phyloP scores from a whole-genome alignment of 2,329 filamentous ascomycete genomes.

The Alternaria sp. region DNA sequence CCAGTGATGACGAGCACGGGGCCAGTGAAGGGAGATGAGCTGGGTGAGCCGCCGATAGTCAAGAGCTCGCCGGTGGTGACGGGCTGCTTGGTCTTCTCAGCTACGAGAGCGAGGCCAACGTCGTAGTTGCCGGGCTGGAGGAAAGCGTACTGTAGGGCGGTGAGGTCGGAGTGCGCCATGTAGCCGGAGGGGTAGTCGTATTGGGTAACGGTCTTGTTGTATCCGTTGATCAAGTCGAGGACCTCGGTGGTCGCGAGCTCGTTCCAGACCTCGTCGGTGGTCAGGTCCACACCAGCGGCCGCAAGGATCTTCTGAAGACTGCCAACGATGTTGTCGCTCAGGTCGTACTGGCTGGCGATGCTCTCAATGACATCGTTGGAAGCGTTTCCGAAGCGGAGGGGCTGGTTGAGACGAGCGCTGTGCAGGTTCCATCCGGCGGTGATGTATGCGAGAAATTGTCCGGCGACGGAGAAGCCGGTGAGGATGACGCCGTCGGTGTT shows the following conservation, averaged over 20 bases:
- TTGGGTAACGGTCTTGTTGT: slow-evolving; percentile 31
- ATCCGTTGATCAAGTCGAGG: slow-evolving; percentile 36
- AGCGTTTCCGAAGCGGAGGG: slow-evolving; percentile 48
- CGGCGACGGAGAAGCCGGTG: slow-evolving; percentile 64
- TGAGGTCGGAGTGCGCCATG: slow-evolving; percentile 55
- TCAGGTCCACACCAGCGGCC: slow-evolving; percentile 18
- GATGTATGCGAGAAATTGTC: slow-evolving; percentile 53
- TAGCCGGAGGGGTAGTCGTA: slow-evolving; percentile 58
- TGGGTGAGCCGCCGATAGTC: slow-evolving; percentile 56
- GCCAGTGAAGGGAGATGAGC: slow-evolving; percentile 54
- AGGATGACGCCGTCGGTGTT: slow-evolving; percentile 65
- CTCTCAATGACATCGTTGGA: slow-evolving; percentile 20
- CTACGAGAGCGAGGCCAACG: slow-evolving; percentile 56
- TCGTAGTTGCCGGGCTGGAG: slow-evolving; percentile 62
- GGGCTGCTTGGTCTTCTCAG: slow-evolving; percentile 60
- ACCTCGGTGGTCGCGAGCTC: slow-evolving; percentile 40
- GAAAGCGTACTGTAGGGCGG: slow-evolving; percentile 60
- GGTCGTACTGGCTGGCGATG: slow-evolving; percentile 15
- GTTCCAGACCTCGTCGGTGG: slow-evolving; percentile 34
- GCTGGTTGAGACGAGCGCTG: slow-evolving; percentile 52
- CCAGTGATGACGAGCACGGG: slow-evolving; percentile 68
- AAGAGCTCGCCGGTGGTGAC: slow-evolving; percentile 65
- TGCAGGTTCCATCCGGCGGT: slow-evolving; percentile 57
- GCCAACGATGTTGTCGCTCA: slow-evolving; percentile 18
- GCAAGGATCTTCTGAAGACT: slow-evolving; percentile 26